phyloP scores from a whole-genome alignment of 2,329 filamentous ascomycete species.

The Endothia cerciana region DNA sequence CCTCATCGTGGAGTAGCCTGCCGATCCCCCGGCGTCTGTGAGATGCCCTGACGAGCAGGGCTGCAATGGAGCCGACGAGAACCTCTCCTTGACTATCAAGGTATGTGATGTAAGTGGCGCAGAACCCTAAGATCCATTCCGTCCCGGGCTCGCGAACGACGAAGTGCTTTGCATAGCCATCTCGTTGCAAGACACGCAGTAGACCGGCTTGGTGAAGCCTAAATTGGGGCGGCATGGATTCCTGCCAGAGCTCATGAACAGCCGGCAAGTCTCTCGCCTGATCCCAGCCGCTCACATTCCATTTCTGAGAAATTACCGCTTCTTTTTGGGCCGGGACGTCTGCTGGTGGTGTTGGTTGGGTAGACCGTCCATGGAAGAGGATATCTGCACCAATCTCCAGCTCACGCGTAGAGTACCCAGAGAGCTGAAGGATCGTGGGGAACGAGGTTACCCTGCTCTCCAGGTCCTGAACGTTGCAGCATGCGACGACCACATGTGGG shows the following conservation, averaged over 20 bases:
- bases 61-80: conserved; percentile 59
- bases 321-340: conserved; percentile 35
- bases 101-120: conserved; percentile 63
- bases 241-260: conserved; percentile 52
- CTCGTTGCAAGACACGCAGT: conserved; percentile 52
- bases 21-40: conserved; percentile 57
- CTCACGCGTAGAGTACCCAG: conserved; percentile 51
- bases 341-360: conserved; percentile 34
- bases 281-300: conserved; percentile 48
- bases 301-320: conserved; percentile 40
- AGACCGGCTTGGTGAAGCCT: conserved; percentile 48
- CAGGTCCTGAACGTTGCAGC: conserved; percentile 48
- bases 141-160: conserved; percentile 54
- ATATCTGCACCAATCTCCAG: conserved; percentile 56
- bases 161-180: conserved; percentile 62
- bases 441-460: conserved; percentile 48
- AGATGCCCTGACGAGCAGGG: conserved; percentile 54
- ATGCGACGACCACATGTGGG: conserved; percentile 57
- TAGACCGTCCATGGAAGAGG: conserved; percentile 44
- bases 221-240: conserved; percentile 50
- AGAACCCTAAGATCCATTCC: conserved; percentile 56
- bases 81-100: conserved; percentile 55
- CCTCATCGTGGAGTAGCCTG: conserved; percentile 55
- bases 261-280: conserved; percentile 44
- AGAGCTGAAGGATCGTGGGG: conserved; percentile 55